These are phyloP conservation scores for Wickerhamiella qilinensis DNA, from an alignment of 805 yeast genomes.

Conservation along the genomic window DNA sequence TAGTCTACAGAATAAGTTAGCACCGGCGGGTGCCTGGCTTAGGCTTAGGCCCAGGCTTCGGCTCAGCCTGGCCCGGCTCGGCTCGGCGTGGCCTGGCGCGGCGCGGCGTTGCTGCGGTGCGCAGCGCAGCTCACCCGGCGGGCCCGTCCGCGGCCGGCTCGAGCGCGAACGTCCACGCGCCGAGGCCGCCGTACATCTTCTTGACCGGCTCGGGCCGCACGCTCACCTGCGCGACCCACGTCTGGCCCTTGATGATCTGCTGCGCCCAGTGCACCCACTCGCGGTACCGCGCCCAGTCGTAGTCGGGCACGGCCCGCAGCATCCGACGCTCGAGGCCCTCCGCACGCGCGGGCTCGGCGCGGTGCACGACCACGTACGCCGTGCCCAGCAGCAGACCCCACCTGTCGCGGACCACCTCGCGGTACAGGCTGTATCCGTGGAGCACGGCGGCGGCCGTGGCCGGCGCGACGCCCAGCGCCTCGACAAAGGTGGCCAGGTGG, in stretches of 20 bases:
- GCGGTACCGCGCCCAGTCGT: conserved; percentile 10
- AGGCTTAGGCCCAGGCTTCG: too few species aligned
- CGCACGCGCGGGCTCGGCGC: conserved; percentile 17
- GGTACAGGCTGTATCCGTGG: conserved; percentile 17
- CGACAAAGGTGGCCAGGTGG: conserved; percentile 4
- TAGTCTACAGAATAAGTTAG: too few species aligned
- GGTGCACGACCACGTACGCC: conserved; percentile 14
- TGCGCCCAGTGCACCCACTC: conserved; percentile 23
- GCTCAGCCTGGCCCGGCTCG: too few species aligned
- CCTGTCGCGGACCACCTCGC: conserved; percentile 19
- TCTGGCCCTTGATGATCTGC: conserved; percentile 21
- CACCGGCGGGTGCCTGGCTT: too few species aligned
- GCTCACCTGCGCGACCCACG: conserved; percentile 18
- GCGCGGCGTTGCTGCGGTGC: too few species aligned
- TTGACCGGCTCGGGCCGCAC: conserved; percentile 11
- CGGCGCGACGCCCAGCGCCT: conserved; percentile 4
- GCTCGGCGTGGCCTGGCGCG: too few species aligned
- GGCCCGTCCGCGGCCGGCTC: too few species aligned
- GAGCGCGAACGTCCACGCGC: conserved; percentile 11
- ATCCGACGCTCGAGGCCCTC: conserved; percentile 4
- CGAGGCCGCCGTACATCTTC: conserved; percentile 10
- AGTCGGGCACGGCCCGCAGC: conserved; percentile 1
- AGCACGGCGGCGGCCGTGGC: conserved; percentile 11
- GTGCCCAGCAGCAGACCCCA: conserved; percentile 23
- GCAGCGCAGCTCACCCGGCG: too few species aligned